These are phyloP conservation scores for Kokia cookei DNA, from an alignment of 441 rosid genomes.

Conservation along the genomic window DNA sequence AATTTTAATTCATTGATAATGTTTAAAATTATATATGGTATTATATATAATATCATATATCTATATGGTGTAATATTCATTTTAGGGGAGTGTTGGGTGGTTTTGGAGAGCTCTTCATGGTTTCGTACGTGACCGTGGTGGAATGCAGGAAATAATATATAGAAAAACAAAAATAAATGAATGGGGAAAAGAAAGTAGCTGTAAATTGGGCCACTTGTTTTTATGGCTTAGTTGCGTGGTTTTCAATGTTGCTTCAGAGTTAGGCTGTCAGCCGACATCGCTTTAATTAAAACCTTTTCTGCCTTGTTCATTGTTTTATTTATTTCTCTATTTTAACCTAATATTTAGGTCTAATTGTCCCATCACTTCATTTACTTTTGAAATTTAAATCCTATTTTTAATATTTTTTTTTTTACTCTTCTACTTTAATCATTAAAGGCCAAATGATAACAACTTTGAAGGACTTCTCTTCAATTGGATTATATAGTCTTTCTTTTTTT, in stretches of 20 bases:
- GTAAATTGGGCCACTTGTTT: constrained; percentile 7
- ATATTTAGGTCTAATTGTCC: too few species aligned
- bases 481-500: too few species aligned
- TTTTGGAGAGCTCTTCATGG: constrained; percentile 7
- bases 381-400: too few species aligned
- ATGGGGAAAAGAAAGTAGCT: not conserved
- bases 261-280: constrained; percentile 38
- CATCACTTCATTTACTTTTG: too few species aligned
- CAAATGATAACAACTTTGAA: too few species aligned
- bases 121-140: constrained; percentile 12
- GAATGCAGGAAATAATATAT: not conserved
- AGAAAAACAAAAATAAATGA: not conserved
- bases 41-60: not conserved
- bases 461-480: too few species aligned
- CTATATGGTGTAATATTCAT: not conserved
- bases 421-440: too few species aligned
- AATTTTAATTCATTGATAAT: too few species aligned
- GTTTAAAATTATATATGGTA: not conserved
- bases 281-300: not conserved
- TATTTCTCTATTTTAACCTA: too few species aligned
- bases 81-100: not conserved
- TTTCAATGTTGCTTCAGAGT: constrained; percentile 42
- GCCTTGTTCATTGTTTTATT: too few species aligned
- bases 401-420: too few species aligned
- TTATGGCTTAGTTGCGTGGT: constrained; percentile 24